Evolutionary conservation across 1,284 basidiomycete species (phyloP), one percentile per base, ranked within the genome.

Genomic region (Malassezia slooffiae): DNA sequence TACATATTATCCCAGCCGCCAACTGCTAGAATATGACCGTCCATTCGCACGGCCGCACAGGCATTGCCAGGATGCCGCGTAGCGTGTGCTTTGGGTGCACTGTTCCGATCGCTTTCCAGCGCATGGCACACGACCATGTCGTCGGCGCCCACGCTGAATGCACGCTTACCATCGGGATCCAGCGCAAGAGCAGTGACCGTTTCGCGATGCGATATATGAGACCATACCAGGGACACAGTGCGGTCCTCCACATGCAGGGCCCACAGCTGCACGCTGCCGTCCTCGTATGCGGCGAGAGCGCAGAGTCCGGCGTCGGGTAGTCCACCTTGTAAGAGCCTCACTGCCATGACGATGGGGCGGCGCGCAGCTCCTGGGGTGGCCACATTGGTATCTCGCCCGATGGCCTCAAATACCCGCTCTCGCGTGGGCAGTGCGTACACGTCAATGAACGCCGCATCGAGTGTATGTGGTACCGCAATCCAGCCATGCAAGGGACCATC

Each of bases 1-100:
- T n/a, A n/a, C n/a, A n/a, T n/a, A n/a, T n/a, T 21, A 24, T 43
- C 41, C 46, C 46, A 48, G 23, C 35, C 13, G 15, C 46, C 46
- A 12, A 48, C 35, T n/a, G 34, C 46, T 2, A 37, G 13, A 9
- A 39, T 19, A 3, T 15, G 35, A 5, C 20, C 40, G 19, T 43
- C 40, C 8, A 10, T 21, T 9, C 41, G 40, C n/a, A 48, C 20
- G 1, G 38, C 29, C 9, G 36, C 40, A 22, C 46, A 32, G 5
- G 46, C 46, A 27, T 48, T 31, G 2, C 46, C 46, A n/a, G 41
- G 41, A n/a, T 32, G 46, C 17, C 17, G 34, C 3, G 26, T 13
- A 3, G 16, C 16, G 13, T 16, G 23, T 12, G 22, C 19, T 2
- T 23, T 3, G 2, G 37, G 32, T 13, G 8, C n/a, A 5, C 31